Evolutionary conservation across 441 rosid genomes (phyloP).

Genomic region (Populus hybrid): DNA sequence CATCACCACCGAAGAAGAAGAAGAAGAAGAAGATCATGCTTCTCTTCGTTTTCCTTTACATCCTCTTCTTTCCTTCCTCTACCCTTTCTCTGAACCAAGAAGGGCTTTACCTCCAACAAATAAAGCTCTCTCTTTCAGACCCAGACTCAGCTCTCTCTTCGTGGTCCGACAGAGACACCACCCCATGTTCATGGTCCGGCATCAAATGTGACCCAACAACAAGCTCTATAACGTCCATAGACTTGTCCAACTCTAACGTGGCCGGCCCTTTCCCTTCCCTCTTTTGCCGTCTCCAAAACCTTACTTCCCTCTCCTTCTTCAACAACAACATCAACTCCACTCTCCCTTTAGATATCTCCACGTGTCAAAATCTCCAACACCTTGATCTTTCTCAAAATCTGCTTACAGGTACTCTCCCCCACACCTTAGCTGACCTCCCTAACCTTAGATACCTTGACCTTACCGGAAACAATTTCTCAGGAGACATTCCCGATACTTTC

Average conservation of each 20-base stretch:
- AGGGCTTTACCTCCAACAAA: slow-evolving; percentile 60
- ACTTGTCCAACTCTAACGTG: slow-evolving; percentile 55
- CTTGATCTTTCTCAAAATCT: slow-evolving; percentile 81
- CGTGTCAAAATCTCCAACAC: slow-evolving; percentile 51
- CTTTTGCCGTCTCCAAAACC: slow-evolving; percentile 63
- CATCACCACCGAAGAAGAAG: not conserved
- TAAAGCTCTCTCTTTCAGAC: no score
- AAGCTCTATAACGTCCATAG: slow-evolving; percentile 55
- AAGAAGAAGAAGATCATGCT: not conserved
- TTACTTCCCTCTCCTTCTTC: slow-evolving; percentile 49
- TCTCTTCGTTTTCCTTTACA: slow-evolving; percentile 19
- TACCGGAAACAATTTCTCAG: slow-evolving; percentile 85
- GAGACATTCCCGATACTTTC: slow-evolving; percentile 68
- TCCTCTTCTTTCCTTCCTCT: slow-evolving; percentile 22
- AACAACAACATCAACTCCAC: slow-evolving; percentile 61
- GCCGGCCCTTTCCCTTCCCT: slow-evolving; percentile 71
- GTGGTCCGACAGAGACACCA: slow-evolving; percentile 19
- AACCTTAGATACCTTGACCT: slow-evolving; percentile 58
- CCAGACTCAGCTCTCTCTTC: slow-evolving; percentile 56
- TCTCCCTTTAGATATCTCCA: slow-evolving; percentile 62
- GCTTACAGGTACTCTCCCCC: slow-evolving; percentile 67
- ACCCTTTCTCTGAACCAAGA: slow-evolving; percentile 64
- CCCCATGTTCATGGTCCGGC: slow-evolving; percentile 77
- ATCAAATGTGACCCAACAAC: slow-evolving; percentile 49
- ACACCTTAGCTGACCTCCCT: slow-evolving; percentile 52